A percentile compares a stretch with the other conserved stretches of the same genome.
phyloP scores from a whole-genome alignment of 306 rosid genomes.

The Prosopis cineraria region DNA sequence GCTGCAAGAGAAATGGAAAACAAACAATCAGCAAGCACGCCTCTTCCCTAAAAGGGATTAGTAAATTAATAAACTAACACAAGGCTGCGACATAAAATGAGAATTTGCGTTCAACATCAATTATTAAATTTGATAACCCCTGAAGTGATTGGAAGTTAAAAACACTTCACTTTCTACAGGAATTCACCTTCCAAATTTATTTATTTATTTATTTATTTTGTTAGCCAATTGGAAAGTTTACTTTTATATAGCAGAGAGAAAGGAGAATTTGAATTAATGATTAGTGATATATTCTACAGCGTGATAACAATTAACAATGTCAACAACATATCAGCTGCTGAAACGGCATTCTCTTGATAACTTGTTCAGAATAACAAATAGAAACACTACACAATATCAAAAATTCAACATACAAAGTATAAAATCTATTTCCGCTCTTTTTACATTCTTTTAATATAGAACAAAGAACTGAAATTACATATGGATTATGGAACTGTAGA shows the following conservation, averaged over 20 bases:
- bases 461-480: constrained; percentile 44
- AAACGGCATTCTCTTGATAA: constrained; percentile 22
- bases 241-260: not conserved
- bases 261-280: not conserved
- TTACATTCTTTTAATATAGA: constrained; percentile 38
- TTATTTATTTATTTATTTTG: no score
- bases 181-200: not conserved
- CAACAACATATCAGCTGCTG: not conserved
- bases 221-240: not conserved
- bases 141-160: constrained; percentile 17
- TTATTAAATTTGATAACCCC: constrained; percentile 14
- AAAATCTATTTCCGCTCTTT: not conserved
- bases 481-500: constrained; percentile 65
- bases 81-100: not conserved
- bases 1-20: not conserved
- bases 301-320: not conserved
- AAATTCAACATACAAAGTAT: constrained; percentile 34
- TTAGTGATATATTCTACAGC: not conserved
- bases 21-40: constrained; percentile 5
- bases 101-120: not conserved
- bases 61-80: not conserved
- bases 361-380: constrained; percentile 16
- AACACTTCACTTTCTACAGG: not conserved
- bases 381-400: constrained; percentile 11
- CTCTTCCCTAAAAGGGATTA: constrained; percentile 16